Percentiles rank a stretch among this genome's conserved stretches.
Conservation (phyloP, 2,329 filamentous ascomycete species). For the Clonostachys rosea region DNA sequence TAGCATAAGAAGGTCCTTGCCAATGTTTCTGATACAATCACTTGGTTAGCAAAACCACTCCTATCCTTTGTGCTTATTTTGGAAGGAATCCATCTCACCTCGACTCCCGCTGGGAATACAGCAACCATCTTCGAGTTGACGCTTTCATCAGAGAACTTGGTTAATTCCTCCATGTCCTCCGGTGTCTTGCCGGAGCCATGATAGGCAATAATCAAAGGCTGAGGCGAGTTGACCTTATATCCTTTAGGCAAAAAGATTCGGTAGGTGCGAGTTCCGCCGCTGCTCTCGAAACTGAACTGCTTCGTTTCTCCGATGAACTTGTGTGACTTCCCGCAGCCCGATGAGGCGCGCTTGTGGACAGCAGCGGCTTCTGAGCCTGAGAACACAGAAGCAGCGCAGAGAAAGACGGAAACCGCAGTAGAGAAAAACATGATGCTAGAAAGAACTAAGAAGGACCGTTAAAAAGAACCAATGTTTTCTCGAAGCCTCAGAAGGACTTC, state of each 20-base stretch:
- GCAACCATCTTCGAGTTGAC: slow-evolving; percentile 30
- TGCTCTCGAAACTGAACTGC: slow-evolving; percentile 13
- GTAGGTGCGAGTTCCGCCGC: slow-evolving; percentile 8
- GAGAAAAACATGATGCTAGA: too few relatives aligned
- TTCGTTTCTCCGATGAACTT: slow-evolving; percentile 10
- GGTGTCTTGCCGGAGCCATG: slow-evolving; percentile 35
- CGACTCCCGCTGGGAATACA: slow-evolving; percentile 39
- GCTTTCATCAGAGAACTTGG: slow-evolving; percentile 27
- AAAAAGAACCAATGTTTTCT: too few relatives aligned
- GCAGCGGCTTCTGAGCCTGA: too few relatives aligned
- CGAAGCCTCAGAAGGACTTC: too few relatives aligned
- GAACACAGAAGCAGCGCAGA: too few relatives aligned
- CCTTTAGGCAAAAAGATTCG: slow-evolving; percentile 11
- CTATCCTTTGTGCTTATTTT: neutral
- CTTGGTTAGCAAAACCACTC: neutral
- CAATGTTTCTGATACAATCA: slow-evolving; percentile 18
- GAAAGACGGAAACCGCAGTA: too few relatives aligned
- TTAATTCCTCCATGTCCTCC: slow-evolving; percentile 18
- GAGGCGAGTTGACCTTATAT: slow-evolving; percentile 23
- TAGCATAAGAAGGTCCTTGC: slow-evolving; percentile 28
- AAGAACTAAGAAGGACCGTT: too few relatives aligned
- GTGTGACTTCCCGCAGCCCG: slow-evolving; percentile 11
- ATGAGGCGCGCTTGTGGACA: neutral
- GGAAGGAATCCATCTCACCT: slow-evolving; percentile 13
- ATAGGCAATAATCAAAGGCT: slow-evolving; percentile 37